These are phyloP conservation scores for Candida silvicultrix DNA, from an alignment of 805 yeast species.

Conservation along the genomic window DNA sequence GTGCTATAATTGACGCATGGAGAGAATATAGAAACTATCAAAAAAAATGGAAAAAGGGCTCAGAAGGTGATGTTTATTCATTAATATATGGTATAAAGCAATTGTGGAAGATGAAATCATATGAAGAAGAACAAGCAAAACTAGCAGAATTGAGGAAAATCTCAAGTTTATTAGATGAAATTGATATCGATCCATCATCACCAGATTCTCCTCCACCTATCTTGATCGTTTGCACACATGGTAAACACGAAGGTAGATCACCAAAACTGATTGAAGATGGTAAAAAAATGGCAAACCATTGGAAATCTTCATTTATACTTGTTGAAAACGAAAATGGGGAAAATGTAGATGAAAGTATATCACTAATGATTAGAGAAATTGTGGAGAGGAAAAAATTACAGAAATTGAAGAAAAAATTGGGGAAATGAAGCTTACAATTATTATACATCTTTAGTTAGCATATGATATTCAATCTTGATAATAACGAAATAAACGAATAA, in stretches of 20 bases:
- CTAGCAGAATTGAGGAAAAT: constrained; percentile 24
- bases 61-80: constrained; percentile 63
- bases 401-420: constrained; percentile 8
- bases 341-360: constrained; percentile 50
- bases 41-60: constrained; percentile 52
- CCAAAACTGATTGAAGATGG: constrained; percentile 58
- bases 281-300: constrained; percentile 43
- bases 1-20: constrained; percentile 69
- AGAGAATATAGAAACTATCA: constrained; percentile 52
- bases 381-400: constrained; percentile 38
- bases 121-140: constrained; percentile 25
- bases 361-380: constrained; percentile 53
- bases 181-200: constrained; percentile 28
- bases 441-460: too few relatives aligned
- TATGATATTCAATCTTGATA: too few relatives aligned
- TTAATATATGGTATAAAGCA: constrained; percentile 50
- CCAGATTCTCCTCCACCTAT: constrained; percentile 56
- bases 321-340: constrained; percentile 47
- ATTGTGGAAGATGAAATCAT: constrained; percentile 42
- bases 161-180: constrained; percentile 24
- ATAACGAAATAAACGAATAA: too few relatives aligned
- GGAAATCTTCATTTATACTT: constrained; percentile 63
- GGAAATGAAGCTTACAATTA: too few relatives aligned
- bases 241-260: constrained; percentile 48
- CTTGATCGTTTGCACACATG: constrained; percentile 60